Evolutionary conservation across 2,329 filamentous ascomycete genomes (phyloP).

Genomic region (Cladosporium sp.): DNA sequence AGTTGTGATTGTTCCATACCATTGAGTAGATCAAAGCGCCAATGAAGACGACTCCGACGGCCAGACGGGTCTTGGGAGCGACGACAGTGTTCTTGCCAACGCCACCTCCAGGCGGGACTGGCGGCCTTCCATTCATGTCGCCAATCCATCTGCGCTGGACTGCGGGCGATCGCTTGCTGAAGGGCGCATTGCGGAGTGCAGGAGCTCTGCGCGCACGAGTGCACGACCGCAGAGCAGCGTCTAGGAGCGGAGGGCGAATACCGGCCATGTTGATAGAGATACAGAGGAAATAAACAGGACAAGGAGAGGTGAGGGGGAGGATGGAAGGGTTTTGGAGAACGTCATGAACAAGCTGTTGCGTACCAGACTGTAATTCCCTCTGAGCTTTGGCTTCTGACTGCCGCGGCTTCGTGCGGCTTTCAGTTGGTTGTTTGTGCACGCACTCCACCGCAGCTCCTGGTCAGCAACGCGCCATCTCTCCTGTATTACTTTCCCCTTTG

Average conservation of each 20-base stretch:
- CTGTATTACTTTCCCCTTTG: neutral
- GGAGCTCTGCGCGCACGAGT: constrained; percentile 15
- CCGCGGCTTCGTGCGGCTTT: constrained; percentile 17
- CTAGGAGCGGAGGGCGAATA: constrained; percentile 13
- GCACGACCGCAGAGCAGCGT: constrained; percentile 17
- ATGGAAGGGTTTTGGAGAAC: constrained; percentile 12
- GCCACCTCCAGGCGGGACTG: constrained; percentile 29
- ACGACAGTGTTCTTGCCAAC: constrained; percentile 39
- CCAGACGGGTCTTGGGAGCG: constrained; percentile 45
- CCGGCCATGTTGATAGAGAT: constrained; percentile 8
- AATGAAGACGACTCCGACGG: constrained; percentile 53
- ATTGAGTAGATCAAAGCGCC: constrained; percentile 60
- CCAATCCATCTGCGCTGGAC: constrained; percentile 30
- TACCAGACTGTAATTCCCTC: neutral
- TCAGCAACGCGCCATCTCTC: constrained; percentile 9
- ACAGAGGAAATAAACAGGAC: neutral
- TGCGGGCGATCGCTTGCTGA: constrained; percentile 23
- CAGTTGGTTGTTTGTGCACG: neutral
- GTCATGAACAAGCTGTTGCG: constrained; percentile 4
- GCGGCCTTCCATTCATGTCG: constrained; percentile 25
- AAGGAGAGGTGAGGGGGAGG: neutral
- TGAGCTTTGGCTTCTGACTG: constrained; percentile 4
- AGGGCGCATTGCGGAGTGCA: constrained; percentile 18
- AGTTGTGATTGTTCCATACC: constrained; percentile 43
- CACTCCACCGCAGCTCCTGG: constrained; percentile 4